Evolutionary conservation across 768 basidiomycete species (phyloP), one percentile per base, ranked within the genome.

Genomic region (Filobasidium floriforme): DNA sequence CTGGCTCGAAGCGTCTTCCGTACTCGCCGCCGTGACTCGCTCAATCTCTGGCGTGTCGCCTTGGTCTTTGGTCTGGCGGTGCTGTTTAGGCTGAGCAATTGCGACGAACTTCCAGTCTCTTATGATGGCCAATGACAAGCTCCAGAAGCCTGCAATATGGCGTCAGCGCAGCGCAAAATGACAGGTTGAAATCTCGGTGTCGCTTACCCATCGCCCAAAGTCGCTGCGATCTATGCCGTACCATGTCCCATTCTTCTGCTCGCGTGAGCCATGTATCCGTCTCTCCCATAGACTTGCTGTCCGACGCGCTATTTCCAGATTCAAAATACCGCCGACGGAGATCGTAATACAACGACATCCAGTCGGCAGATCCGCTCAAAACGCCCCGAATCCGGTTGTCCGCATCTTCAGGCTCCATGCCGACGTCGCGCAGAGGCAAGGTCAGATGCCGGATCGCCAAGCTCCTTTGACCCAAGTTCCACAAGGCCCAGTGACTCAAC

Each of bases 401-500:
- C 32, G 26, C 29, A 19, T 19, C 41, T 59, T 14, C 46, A 43
- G 49, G 60, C 19, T 14, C 22, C 26, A 37, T 41, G 18, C 41
- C 61, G 29, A 44, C 40, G 46, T 28, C 41, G 18, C 41, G 41
- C 40, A 19, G 14, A 43, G 55, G 41, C 44, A 37, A 15, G 49
- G 57, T 73, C 97, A 80, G 22, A 99, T 82, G 37, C 94, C 86
- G 59, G 90, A 85, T n/a, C 96, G 90, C 2, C 92, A 96, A 75
- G 80, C 97, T 93, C 61, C 89, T 82, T 52, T 91, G 82, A 68
- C 87, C 86, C n/a, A 97, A 81, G 63, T 90, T 80, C 93, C 96
- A 98, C 78, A 94, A 94, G 1, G 89, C 90, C 96, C 93, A 99
- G 68, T 89, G 92, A 24, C 86, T 89, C 14, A 98, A 80, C 89